phyloP scores from a whole-genome alignment of 805 yeast genomes.

The Metschnikowia shivogae region DNA sequence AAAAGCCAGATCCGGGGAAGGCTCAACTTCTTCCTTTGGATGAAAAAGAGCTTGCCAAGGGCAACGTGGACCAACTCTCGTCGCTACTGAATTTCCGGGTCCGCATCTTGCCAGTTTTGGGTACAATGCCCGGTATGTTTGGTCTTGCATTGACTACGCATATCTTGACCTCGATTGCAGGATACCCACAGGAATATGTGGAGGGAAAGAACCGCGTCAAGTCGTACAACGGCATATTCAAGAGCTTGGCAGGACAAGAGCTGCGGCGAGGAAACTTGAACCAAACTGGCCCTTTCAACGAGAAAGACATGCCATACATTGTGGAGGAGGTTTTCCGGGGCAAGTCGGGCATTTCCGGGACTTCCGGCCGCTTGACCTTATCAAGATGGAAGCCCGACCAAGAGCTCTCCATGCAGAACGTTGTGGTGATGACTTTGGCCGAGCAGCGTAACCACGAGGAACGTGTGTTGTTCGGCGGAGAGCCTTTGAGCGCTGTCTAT shows the following conservation, averaged over 20 bases:
- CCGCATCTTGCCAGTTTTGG: constrained; percentile 90
- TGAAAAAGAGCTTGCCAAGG: constrained; percentile 74
- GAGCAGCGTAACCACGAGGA: constrained; percentile 81
- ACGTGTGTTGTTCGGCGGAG: constrained; percentile 67
- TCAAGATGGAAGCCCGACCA: constrained; percentile 78
- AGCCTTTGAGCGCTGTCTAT: constrained; percentile 60
- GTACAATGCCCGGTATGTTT: constrained; percentile 96
- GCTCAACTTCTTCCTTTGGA: constrained; percentile 83
- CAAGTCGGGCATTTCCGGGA: constrained; percentile 82
- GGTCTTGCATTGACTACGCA: constrained; percentile 88
- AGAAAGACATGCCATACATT: constrained; percentile 73
- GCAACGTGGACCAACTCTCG: constrained; percentile 80
- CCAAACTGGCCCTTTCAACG: constrained; percentile 70
- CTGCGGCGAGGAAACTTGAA: constrained; percentile 68
- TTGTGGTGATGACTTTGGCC: constrained; percentile 83
- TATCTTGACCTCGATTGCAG: constrained; percentile 72
- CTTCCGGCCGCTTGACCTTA: constrained; percentile 71
- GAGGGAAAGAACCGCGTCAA: constrained; percentile 88
- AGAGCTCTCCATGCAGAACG: constrained; percentile 68
- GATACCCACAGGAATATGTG: constrained; percentile 85
- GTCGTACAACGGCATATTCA: constrained; percentile 77
- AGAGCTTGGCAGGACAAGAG: constrained; percentile 83
- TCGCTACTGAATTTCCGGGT: constrained; percentile 89
- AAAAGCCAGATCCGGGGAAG: constrained; percentile 93
- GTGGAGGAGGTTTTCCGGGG: constrained; percentile 93